Conservation (phyloP, 108 stramenopile species). For the Discostella pseudostelligera region DNA sequence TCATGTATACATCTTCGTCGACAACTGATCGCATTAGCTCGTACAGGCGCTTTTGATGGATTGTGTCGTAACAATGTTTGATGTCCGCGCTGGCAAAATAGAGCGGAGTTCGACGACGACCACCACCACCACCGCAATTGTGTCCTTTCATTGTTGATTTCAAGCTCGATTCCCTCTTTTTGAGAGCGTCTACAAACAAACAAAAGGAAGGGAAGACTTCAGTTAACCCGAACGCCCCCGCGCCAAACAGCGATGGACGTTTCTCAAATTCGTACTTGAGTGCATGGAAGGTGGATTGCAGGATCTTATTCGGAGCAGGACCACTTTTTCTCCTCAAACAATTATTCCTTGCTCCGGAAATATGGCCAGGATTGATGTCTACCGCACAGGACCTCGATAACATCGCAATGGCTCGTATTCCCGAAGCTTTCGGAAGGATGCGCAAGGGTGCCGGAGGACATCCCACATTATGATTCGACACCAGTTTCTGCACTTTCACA, state of each 20-base stretch:
- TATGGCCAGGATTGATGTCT: not conserved
- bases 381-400: slow-evolving; percentile 44
- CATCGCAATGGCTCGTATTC: slow-evolving; percentile 79
- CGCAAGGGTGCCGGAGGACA: slow-evolving; percentile 61
- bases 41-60: slow-evolving; percentile 67
- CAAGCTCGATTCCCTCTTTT: not conserved
- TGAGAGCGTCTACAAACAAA: slow-evolving; percentile 43
- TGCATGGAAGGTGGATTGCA: slow-evolving; percentile 63
- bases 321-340: not conserved
- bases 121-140: not conserved
- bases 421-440: slow-evolving; percentile 75
- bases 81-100: slow-evolving; percentile 84
- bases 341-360: not conserved
- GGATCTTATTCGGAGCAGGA: slow-evolving; percentile 56
- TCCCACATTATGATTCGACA: slow-evolving; percentile 57
- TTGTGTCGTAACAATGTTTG: slow-evolving; percentile 81
- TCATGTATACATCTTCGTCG: slow-evolving; percentile 59
- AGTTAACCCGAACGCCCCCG: slow-evolving; percentile 61
- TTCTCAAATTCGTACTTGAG: slow-evolving; percentile 61
- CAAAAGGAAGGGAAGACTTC: slow-evolving; percentile 67
- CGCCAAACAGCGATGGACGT: slow-evolving; percentile 52
- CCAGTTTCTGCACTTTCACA: slow-evolving; percentile 25
- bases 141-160: not conserved
- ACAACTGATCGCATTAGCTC: slow-evolving; percentile 50
- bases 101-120: slow-evolving; percentile 21